Base-by-base conservation (phyloP, 495 filamentous ascomycete genomes). In the Jackrogersella multiformis region DNA sequence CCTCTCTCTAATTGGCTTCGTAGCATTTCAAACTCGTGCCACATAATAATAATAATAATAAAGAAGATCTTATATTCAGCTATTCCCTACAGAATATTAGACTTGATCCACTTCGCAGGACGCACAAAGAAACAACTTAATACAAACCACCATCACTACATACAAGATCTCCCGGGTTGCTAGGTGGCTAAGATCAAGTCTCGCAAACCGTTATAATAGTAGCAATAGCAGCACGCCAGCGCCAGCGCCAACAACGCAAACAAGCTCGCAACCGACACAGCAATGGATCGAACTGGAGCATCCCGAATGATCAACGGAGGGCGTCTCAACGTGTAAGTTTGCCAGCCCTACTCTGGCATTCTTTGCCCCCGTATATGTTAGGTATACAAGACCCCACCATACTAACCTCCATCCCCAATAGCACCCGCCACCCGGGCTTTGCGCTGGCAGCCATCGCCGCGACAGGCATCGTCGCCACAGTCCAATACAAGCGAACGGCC, bases 341-440 rank as follows among this genome's bases (percentile, higher is more conserved):
- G 9, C 2, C 30, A 34, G 15, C 13, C 16, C 20, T 20, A 18
- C 15, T 35, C n/a, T n/a, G n/a, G n/a, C n/a, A n/a, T n/a, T n/a
- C n/a, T 30, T 30, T 30, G 28, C 3, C 16, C 45, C 1, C 24
- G 1, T 48, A 49, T 5, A 20, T n/a, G 34, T 36, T 2, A 2
- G 4, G 10, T n/a, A 12, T 12, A 18, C 4, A 32, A 18, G n/a
- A 49, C 28, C 15, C 15, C 23, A 38, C 60, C 12, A 42, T 9
- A 30, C 61, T 64, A 32, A 54, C 45, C 44, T 35, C 56, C 36
- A 20, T 5, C 21, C 32, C 35, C 10, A 15, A n/a, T 20, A 66
- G 60, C 30, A 74, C 74, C 18, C 78, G 77, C 45, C 75, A 70
- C 41, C 78, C 79, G 1, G 64, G 57, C 60, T 56, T 81, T 9